phyloP scores from a whole-genome alignment of 805 yeast species.

The Metschnikowia kofuensis region DNA sequence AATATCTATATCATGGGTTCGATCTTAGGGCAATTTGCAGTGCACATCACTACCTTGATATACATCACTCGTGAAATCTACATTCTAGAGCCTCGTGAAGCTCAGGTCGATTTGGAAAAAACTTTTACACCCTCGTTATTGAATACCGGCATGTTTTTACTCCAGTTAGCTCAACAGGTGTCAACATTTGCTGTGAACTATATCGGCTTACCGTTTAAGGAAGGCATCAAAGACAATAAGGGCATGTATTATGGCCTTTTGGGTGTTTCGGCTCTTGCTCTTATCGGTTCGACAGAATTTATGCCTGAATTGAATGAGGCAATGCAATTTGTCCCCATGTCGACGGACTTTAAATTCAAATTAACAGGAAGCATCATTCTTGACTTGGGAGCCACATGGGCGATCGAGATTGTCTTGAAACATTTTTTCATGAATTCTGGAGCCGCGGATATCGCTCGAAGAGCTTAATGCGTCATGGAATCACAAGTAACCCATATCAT shows the following conservation, averaged over 20 bases:
- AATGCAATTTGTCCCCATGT: conserved; percentile 89
- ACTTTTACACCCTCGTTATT: conserved; percentile 83
- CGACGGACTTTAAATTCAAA: conserved; percentile 64
- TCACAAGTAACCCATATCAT: too few relatives aligned
- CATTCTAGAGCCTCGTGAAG: conserved; percentile 87
- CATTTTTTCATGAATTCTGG: conserved; percentile 83
- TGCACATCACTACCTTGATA: conserved; percentile 79
- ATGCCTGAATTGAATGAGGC: conserved; percentile 92
- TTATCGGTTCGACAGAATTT: conserved; percentile 91
- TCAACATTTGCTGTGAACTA: conserved; percentile 97
- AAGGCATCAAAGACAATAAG: conserved; percentile 81
- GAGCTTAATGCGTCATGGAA: neutral
- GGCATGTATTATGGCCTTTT: conserved; percentile 96
- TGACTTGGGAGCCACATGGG: conserved; percentile 77
- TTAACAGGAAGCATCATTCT: conserved; percentile 68
- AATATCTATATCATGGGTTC: conserved; percentile 97
- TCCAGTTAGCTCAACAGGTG: conserved; percentile 94
- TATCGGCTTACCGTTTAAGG: conserved; percentile 96
- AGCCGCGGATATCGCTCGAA: conserved; percentile 82
- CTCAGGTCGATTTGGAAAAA: conserved; percentile 85
- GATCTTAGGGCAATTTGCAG: conserved; percentile 91
- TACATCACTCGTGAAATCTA: conserved; percentile 83
- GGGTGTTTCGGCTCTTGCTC: conserved; percentile 85
- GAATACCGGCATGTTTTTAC: conserved; percentile 92
- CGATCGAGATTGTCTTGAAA: conserved; percentile 77